Percentiles rank a stretch among this genome's conserved stretches.
phyloP scores from a whole-genome alignment of 1,284 basidiomycete species.

The Puccinia novopanici region DNA sequence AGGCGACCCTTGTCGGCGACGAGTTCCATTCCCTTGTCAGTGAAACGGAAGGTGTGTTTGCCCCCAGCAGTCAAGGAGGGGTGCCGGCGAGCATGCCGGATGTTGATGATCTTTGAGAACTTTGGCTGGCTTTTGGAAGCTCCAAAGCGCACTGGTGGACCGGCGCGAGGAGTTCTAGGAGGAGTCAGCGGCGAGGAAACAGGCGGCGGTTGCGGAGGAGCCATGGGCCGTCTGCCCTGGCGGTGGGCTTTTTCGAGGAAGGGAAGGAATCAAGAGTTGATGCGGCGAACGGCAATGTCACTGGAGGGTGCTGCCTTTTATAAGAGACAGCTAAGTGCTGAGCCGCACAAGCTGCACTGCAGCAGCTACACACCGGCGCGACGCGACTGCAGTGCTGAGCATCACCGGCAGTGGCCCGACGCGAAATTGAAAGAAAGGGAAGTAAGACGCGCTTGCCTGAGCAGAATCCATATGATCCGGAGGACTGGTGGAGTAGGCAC shows the following conservation, averaged over 20 bases:
- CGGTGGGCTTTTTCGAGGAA: not conserved
- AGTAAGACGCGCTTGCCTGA: not conserved
- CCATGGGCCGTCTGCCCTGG: not conserved
- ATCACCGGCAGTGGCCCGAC: not conserved
- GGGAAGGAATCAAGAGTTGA: not conserved
- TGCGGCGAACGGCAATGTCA: too few relatives aligned
- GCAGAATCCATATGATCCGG: not conserved
- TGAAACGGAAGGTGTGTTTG: conserved; percentile 17
- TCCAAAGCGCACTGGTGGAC: not conserved
- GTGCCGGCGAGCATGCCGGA: not conserved
- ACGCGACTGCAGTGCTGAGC: not conserved
- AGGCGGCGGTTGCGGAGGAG: not conserved
- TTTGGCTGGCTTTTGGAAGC: not conserved
- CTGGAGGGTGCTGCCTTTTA: not conserved
- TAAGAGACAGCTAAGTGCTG: not conserved
- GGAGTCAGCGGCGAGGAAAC: conserved; percentile 5
- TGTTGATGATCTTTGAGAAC: not conserved
- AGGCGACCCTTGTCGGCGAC: conserved; percentile 3
- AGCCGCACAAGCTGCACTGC: not conserved
- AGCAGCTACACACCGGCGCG: not conserved
- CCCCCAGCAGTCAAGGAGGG: not conserved
- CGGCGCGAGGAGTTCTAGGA: not conserved
- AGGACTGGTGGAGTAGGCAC: not conserved
- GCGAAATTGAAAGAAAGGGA: not conserved
- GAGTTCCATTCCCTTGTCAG: conserved; percentile 13